A percentile compares a stretch with the other conserved stretches of the same genome.
These are phyloP conservation scores for Suillus sp. DNA, from an alignment of 768 basidiomycete genomes.

Conservation along the genomic window DNA sequence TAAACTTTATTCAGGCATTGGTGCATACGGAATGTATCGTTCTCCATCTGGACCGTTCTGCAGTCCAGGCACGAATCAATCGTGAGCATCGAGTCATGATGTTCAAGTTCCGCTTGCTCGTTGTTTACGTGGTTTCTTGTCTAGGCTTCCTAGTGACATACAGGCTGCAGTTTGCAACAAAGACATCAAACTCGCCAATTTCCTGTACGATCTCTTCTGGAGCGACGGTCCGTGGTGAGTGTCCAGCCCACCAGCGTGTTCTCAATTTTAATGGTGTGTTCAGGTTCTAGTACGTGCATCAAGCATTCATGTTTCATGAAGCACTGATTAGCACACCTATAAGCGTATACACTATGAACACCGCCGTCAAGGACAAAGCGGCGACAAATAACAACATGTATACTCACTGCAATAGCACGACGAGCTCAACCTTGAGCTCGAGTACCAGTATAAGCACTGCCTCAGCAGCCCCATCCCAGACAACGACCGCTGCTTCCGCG, in stretches of 20 bases:
- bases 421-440: constrained; percentile 9
- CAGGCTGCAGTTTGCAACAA: constrained; percentile 26
- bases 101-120: not conserved
- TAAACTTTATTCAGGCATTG: constrained; percentile 9
- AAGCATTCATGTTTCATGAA: not conserved
- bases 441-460: constrained; percentile 4
- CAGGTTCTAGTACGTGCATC: constrained; percentile 20
- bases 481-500: not conserved
- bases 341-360: constrained; percentile 27
- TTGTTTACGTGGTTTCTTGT: not conserved
- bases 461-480: constrained; percentile 6
- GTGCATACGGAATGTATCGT: constrained; percentile 18
- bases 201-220: constrained; percentile 25
- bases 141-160: constrained; percentile 25
- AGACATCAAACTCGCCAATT: constrained; percentile 24
- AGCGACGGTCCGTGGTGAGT: constrained; percentile 23
- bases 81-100: constrained; percentile 15
- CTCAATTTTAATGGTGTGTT: not conserved
- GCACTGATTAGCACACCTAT: not conserved
- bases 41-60: constrained; percentile 16
- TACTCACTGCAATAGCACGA: constrained; percentile 26
- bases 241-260: not conserved
- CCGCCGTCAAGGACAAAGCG: constrained; percentile 20
- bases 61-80: constrained; percentile 24
- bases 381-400: constrained; percentile 30